phyloP scores from a whole-genome alignment of 352 stramenopile species.

The Plasmopara muralis region DNA sequence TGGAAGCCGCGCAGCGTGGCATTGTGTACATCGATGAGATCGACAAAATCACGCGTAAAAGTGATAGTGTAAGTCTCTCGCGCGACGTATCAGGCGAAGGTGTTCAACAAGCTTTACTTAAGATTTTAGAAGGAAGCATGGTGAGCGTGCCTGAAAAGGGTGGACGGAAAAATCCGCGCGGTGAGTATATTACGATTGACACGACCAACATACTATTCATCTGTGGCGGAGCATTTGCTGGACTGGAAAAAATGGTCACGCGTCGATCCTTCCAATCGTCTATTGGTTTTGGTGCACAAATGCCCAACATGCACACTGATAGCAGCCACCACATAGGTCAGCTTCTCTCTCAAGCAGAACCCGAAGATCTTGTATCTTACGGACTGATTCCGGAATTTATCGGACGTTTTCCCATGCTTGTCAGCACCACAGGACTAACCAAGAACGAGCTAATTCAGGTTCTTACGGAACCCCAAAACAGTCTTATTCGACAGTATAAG shows the following conservation, averaged over 20 bases:
- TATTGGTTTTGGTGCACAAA: slow-evolving; percentile 97
- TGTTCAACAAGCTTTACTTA: slow-evolving; percentile 98
- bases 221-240: slow-evolving; percentile 95
- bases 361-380: slow-evolving; percentile 95
- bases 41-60: slow-evolving; percentile 95
- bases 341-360: slow-evolving; percentile 90
- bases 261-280: slow-evolving; percentile 88
- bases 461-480: slow-evolving; percentile 96
- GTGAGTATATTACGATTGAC: slow-evolving; percentile 97
- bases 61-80: slow-evolving; percentile 90
- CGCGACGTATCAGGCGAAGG: slow-evolving; percentile 97
- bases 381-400: slow-evolving; percentile 99
- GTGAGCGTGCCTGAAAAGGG: slow-evolving; percentile 97
- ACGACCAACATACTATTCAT: slow-evolving; percentile 99
- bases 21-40: slow-evolving; percentile 99
- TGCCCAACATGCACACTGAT: slow-evolving; percentile 72
- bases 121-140: slow-evolving; percentile 97
- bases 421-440: slow-evolving; percentile 90
- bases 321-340: slow-evolving; percentile 84
- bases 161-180: slow-evolving; percentile 93
- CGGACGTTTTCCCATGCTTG: slow-evolving; percentile 95
- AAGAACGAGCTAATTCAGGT: slow-evolving; percentile 92
- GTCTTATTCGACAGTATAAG: slow-evolving; percentile 96
- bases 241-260: slow-evolving; percentile 93
- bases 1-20: slow-evolving; percentile 92